A percentile compares a stretch with the other conserved stretches of the same genome.
These are phyloP conservation scores for Cercospora sp. DNA, from an alignment of 2,329 filamentous ascomycete species.

Conservation along the genomic window DNA sequence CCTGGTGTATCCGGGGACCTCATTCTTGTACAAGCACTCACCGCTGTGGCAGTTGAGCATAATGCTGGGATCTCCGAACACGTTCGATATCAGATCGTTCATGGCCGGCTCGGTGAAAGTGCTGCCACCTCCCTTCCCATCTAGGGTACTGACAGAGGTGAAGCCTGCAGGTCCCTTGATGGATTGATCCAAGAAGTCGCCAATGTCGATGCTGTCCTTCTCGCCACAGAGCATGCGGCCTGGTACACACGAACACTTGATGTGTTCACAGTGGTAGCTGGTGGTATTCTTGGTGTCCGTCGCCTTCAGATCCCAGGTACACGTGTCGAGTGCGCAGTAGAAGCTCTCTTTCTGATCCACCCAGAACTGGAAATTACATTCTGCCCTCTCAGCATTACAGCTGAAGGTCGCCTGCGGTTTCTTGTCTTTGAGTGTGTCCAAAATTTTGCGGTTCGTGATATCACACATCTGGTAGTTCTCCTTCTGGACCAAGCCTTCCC, in stretches of 20 bases:
- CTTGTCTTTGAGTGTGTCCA: constrained; percentile 78
- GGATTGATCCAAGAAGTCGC: constrained; percentile 77
- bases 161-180: constrained; percentile 90
- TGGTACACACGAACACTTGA: constrained; percentile 83
- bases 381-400: constrained; percentile 71
- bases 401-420: constrained; percentile 93
- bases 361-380: constrained; percentile 99
- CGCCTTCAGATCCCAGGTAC: constrained; percentile 70
- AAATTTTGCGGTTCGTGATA: constrained; percentile 93
- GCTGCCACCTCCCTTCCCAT: constrained; percentile 67
- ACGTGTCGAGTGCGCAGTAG: constrained; percentile 86
- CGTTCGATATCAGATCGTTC: constrained; percentile 81
- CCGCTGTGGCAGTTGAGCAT: constrained; percentile 78
- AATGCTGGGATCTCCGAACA: constrained; percentile 93
- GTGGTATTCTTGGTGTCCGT: constrained; percentile 75
- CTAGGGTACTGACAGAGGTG: constrained; percentile 61
- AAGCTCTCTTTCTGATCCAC: constrained; percentile 92
- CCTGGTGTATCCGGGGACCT: constrained; percentile 85
- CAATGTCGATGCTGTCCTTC: constrained; percentile 85
- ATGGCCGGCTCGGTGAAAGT: constrained; percentile 88
- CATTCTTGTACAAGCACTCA: constrained; percentile 89
- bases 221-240: constrained; percentile 94
- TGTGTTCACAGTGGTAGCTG: constrained; percentile 78
- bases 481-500: constrained; percentile 84
- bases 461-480: constrained; percentile 98